Evolutionary conservation across 78 protist species (phyloP).

Genomic region (Anaeramoeba flamelloides): DNA sequence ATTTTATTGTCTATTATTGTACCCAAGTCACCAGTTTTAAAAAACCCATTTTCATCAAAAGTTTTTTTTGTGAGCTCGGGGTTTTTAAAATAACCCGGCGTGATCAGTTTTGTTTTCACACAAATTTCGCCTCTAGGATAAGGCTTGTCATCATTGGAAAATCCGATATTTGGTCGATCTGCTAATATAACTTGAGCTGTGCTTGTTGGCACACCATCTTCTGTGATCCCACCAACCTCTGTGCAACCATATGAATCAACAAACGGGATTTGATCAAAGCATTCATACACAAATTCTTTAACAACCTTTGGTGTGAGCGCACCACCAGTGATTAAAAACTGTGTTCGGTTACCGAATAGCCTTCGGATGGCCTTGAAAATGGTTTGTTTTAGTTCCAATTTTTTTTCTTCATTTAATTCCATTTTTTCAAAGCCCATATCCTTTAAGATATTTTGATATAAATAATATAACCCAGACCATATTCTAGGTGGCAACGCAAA

Average conservation of each 20-base stretch:
- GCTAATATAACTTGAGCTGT: constrained; percentile 9
- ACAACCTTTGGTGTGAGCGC: constrained; percentile 16
- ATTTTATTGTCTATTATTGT: background rate
- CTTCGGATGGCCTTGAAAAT: background rate
- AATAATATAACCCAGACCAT: constrained; percentile 14
- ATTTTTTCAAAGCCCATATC: background rate
- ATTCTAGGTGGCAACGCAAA: constrained; percentile 25
- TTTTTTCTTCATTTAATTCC: background rate
- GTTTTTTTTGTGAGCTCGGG: constrained; percentile 7
- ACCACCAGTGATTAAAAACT: constrained; percentile 20
- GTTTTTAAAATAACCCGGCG: background rate
- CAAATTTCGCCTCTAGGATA: constrained; percentile 20
- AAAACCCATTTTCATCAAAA: constrained; percentile 9
- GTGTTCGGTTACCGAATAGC: background rate
- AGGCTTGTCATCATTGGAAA: background rate
- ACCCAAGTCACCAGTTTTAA: constrained; percentile 24
- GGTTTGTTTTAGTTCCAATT: background rate
- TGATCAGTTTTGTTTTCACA: background rate
- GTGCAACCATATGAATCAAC: constrained; percentile 24
- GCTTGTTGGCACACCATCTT: background rate
- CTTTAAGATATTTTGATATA: constrained; percentile 1
- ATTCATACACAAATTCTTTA: background rate
- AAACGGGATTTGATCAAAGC: background rate
- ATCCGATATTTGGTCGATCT: constrained; percentile 5
- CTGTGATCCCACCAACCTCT: constrained; percentile 24